Evolutionary conservation across 352 stramenopile species (phyloP).

Genomic region (Globisporangium camurandrum): DNA sequence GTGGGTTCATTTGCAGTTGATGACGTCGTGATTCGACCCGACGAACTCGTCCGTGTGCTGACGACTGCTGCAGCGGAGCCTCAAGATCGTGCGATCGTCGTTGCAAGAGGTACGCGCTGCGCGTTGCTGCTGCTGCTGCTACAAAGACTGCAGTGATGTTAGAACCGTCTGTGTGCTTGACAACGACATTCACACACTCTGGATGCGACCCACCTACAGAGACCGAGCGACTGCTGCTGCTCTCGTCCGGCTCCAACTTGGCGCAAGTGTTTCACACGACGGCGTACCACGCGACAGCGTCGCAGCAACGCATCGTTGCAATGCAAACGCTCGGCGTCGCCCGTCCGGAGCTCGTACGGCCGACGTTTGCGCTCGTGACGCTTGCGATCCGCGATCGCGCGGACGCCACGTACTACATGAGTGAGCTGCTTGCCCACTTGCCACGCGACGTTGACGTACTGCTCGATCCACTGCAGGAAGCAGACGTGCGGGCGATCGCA

Average conservation of each 20-base stretch:
- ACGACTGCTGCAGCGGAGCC: background rate
- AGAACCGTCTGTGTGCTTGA: too few relatives aligned
- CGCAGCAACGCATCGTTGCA: background rate
- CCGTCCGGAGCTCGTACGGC: slow-evolving; percentile 16
- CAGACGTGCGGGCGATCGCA: slow-evolving; percentile 19
- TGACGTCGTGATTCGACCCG: slow-evolving; percentile 1
- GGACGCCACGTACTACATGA: slow-evolving; percentile 20
- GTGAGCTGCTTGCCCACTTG: slow-evolving; percentile 18
- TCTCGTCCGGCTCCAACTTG: slow-evolving; percentile 38
- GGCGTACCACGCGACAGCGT: background rate
- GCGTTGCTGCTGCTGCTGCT: background rate
- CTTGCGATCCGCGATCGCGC: slow-evolving; percentile 16
- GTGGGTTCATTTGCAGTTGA: slow-evolving; percentile 4
- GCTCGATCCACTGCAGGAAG: slow-evolving; percentile 25
- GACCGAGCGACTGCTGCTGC: slow-evolving; percentile 24
- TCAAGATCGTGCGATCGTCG: background rate
- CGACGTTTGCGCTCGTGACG: slow-evolving; percentile 27
- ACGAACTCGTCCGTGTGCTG: background rate
- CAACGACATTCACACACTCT: background rate
- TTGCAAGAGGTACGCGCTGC: background rate
- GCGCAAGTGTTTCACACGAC: slow-evolving; percentile 11
- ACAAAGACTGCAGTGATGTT: too few relatives aligned
- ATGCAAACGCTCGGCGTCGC: slow-evolving; percentile 3
- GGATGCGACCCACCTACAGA: background rate
- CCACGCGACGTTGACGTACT: slow-evolving; percentile 37